Conservation (phyloP, 306 rosid genomes). For the Fragaria nilgerrensis region DNA sequence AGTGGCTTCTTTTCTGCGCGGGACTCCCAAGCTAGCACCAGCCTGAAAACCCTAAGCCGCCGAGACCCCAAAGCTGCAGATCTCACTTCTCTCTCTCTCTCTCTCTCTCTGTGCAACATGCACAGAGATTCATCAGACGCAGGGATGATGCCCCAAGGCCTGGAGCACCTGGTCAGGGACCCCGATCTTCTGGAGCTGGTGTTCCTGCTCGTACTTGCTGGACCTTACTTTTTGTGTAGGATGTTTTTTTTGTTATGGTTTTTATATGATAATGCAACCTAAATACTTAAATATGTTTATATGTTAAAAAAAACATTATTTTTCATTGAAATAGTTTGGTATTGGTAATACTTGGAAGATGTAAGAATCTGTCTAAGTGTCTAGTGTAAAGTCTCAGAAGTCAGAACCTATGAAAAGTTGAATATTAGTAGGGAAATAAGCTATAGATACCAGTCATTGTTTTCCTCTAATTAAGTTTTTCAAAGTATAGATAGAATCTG, state of each 20-base stretch:
- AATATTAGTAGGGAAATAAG: background rate
- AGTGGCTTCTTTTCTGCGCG: too few relatives aligned
- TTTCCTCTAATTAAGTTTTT: background rate
- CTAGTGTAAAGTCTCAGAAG: background rate
- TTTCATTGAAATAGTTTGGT: background rate
- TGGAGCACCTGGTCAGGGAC: slow-evolving; percentile 66
- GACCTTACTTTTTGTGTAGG: slow-evolving; percentile 17
- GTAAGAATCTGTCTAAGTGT: background rate
- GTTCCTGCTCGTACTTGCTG: slow-evolving; percentile 41
- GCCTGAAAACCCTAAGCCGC: too few relatives aligned
- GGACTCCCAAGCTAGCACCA: too few relatives aligned
- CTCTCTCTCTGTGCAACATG: too few relatives aligned
- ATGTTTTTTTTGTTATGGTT: background rate
- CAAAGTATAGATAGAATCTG: background rate
- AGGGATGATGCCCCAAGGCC: slow-evolving; percentile 74
- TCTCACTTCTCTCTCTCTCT: too few relatives aligned
- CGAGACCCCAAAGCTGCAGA: too few relatives aligned
- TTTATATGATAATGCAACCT: background rate
- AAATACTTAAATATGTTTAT: background rate
- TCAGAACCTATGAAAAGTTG: background rate
- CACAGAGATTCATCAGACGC: slow-evolving; percentile 78
- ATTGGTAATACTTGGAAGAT: background rate
- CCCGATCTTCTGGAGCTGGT: slow-evolving; percentile 52
- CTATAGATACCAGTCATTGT: background rate
- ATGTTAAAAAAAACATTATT: background rate